These are phyloP conservation scores for Alternaria angustiovoidea DNA, from an alignment of 2,329 filamentous ascomycete genomes.

Conservation along the genomic window DNA sequence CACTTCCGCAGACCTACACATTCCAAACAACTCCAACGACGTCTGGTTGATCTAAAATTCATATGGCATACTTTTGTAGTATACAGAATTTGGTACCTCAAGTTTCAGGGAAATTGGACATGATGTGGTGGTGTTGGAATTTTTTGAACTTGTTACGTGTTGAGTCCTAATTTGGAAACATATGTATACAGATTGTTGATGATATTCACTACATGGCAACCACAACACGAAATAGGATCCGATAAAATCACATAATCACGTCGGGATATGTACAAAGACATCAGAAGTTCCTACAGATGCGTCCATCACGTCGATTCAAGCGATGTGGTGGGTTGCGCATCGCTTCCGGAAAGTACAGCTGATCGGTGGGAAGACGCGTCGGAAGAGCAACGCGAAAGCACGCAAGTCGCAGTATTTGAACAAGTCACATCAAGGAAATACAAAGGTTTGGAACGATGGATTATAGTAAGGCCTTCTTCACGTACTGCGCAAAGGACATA, in stretches of 20 bases:
- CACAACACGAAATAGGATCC: neutral
- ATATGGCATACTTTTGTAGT: fast-evolving
- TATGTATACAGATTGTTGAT: fast-evolving
- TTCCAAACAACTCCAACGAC: neutral
- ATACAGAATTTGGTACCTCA: fast-evolving
- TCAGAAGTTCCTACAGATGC: neutral
- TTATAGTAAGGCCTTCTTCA: neutral
- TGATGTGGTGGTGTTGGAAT: neutral
- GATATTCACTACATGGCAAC: neutral
- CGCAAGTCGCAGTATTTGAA: neutral
- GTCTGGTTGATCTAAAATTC: neutral
- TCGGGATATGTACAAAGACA: fast-evolving
- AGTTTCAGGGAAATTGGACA: neutral
- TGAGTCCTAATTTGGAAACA: neutral
- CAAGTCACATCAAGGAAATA: neutral
- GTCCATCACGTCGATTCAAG: neutral
- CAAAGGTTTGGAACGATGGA: neutral
- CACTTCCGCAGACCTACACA: neutral
- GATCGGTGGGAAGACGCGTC: neutral
- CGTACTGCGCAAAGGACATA: neutral
- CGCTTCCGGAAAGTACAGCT: neutral
- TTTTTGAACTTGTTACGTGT: conserved; percentile 3
- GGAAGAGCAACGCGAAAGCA: neutral
- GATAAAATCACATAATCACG: fast-evolving
- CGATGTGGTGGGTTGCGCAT: neutral